Evolutionary conservation across 2,329 filamentous ascomycete species (phyloP).

Genomic region (Stenocarpella maydis): DNA sequence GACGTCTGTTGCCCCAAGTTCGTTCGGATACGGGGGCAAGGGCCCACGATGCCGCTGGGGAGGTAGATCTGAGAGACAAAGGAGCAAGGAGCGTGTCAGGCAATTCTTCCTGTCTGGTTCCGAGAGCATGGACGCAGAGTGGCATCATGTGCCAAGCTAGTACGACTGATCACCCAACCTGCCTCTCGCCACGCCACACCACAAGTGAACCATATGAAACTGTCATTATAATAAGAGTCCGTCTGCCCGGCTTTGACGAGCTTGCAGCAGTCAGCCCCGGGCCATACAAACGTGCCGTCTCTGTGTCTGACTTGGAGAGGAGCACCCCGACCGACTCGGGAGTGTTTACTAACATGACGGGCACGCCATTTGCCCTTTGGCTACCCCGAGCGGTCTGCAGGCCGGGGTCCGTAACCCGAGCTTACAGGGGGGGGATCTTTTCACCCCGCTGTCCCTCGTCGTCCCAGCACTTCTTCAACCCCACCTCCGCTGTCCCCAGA

Average conservation of each 20-base stretch:
- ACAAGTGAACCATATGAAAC: not conserved
- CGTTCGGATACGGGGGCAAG: not conserved
- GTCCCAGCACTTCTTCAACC: conserved; percentile 28
- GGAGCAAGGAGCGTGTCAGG: conserved; percentile 20
- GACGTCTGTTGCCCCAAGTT: not conserved
- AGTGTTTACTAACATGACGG: conserved; percentile 27
- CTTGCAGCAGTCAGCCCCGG: not conserved
- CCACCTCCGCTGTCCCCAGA: conserved; percentile 43
- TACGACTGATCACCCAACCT: conserved; percentile 29
- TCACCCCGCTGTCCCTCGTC: conserved; percentile 32
- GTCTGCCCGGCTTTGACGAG: not conserved
- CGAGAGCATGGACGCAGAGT: conserved; percentile 34
- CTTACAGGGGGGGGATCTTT: conserved; percentile 33
- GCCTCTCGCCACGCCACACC: not conserved
- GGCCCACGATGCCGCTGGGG: conserved; percentile 11
- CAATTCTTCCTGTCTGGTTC: conserved; percentile 24
- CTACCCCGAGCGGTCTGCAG: conserved; percentile 30
- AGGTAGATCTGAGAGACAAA: conserved; percentile 7
- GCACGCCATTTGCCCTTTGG: conserved; percentile 26
- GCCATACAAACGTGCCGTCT: not conserved
- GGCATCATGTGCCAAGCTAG: conserved; percentile 33
- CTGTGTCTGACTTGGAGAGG: not conserved
- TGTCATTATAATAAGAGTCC: conserved; percentile 2
- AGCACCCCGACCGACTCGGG: conserved; percentile 23
- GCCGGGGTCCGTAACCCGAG: conserved; percentile 27